Evolutionary conservation across 345 rosid genomes (phyloP).

Genomic region (Bruguiera sexangula): DNA sequence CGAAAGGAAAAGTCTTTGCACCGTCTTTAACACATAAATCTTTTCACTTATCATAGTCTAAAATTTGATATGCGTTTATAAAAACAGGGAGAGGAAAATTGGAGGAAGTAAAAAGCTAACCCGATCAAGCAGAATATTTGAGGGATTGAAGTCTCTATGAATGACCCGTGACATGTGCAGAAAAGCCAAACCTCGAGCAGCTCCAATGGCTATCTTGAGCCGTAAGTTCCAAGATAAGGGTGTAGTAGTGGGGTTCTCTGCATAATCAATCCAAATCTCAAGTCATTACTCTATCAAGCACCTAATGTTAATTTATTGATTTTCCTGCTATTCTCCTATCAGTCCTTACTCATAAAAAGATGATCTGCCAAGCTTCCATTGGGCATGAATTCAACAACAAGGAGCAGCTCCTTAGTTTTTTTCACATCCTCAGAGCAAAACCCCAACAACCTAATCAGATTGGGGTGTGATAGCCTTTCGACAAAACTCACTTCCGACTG

Average conservation of each 20-base stretch:
- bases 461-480: constrained; percentile 75
- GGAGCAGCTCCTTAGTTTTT: constrained; percentile 45
- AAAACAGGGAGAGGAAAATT: too few species aligned
- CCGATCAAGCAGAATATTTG: constrained; percentile 70
- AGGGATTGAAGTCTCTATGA: constrained; percentile 74
- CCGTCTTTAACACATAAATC: too few species aligned
- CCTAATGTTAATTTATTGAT: not conserved
- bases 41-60: too few species aligned
- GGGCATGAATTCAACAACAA: constrained; percentile 76
- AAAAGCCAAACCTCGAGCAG: constrained; percentile 73
- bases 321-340: not conserved
- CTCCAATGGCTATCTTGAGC: constrained; percentile 69
- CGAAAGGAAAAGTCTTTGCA: too few species aligned
- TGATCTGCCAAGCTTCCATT: constrained; percentile 79
- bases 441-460: constrained; percentile 68
- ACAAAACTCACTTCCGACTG: constrained; percentile 84
- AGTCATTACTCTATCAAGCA: not conserved
- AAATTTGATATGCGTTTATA: too few species aligned
- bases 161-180: constrained; percentile 71
- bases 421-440: constrained; percentile 61
- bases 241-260: constrained; percentile 46
- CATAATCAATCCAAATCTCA: constrained; percentile 11
- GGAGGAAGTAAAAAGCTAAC: constrained; percentile 37
- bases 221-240: constrained; percentile 80
- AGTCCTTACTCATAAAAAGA: constrained; percentile 66